Evolutionary conservation across 2,329 filamentous ascomycete genomes (phyloP).

Genomic region (Aspergillus alliaceus): DNA sequence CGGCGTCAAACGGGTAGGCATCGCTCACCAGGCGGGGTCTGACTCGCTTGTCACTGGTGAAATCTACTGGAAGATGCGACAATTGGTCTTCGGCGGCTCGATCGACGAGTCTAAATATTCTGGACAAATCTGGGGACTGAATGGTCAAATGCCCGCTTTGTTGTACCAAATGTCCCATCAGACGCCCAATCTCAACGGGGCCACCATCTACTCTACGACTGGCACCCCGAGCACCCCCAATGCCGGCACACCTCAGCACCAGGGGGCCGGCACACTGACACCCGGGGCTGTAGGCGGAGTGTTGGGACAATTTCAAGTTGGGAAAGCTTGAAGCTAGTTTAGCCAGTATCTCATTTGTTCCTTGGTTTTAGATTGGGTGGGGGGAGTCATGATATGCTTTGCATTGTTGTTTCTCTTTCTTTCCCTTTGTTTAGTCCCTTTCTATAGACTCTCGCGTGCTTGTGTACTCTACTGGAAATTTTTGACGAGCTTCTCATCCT

Average conservation of each 20-base stretch:
- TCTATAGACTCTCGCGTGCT: conserved; percentile 16
- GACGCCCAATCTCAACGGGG: conserved; percentile 57
- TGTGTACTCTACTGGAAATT: background rate
- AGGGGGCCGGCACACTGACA: conserved; percentile 65
- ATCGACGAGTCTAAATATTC: conserved; percentile 76
- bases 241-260: conserved; percentile 51
- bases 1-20: conserved; percentile 83
- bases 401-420: conserved; percentile 3
- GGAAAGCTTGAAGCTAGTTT: conserved; percentile 27
- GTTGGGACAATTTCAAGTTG: conserved; percentile 67
- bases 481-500: background rate
- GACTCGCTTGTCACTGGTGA: conserved; percentile 91
- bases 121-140: conserved; percentile 91
- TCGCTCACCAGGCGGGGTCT: conserved; percentile 87
- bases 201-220: conserved; percentile 47
- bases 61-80: conserved; percentile 91
- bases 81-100: conserved; percentile 80
- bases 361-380: conserved; percentile 14
- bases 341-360: conserved; percentile 1
- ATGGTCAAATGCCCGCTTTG: conserved; percentile 64
- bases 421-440: conserved; percentile 3
- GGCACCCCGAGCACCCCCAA: conserved; percentile 69
- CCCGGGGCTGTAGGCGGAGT: conserved; percentile 73
- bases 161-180: conserved; percentile 48
- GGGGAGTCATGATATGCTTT: conserved; percentile 13